Evolutionary conservation across 306 rosid species (phyloP), one percentile per base, ranked within the genome.

Genomic region (Prinsepia uniflora): DNA sequence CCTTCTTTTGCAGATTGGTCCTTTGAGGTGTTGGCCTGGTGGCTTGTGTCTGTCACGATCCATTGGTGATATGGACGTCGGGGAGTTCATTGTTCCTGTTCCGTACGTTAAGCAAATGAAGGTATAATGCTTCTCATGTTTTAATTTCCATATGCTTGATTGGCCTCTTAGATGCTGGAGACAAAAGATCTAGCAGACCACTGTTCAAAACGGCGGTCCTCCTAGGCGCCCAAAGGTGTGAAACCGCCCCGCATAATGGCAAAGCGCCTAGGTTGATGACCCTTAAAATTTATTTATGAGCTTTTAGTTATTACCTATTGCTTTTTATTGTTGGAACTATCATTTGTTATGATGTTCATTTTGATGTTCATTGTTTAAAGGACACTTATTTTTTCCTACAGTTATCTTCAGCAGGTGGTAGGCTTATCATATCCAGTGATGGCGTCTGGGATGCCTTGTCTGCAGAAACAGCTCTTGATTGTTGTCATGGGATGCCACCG

Each of bases 21-120:
- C 99, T 45, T 84, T 95, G 87, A 87, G 99, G 85, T 95, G 99
- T 83, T 95, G 99, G 99, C 99, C 99, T 3, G 99, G 99, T 75
- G 99, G 99, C 65, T 79, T 95, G 92, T 95, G 99, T 75, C 93
- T 95, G 64, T 95, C 99, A 61, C 88, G 99, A 70, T 91, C 97
- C 42, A 84, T 95, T 73, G 99, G 99, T 54, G 99, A 95, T 81
- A 77, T 88, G 96, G 99, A 95, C 72, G 84, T 95, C 52, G 99
- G 99, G 56, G 96, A 89, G 84, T 95, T 81, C 79, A 83, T 95
- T 72, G 97, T 91, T 75, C 99, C 99, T 68, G 97, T 95, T 67
- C 99, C 99, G 8, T 74, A 91, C 52, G 97, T 95, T 18, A 95
- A 91, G 85, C 99, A 95, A 88, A 94, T 95, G 87, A 95, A 95